Evolutionary conservation across 306 rosid species (phyloP), one percentile per base, ranked within the genome.

Genomic region (Vachellia collinsii): DNA sequence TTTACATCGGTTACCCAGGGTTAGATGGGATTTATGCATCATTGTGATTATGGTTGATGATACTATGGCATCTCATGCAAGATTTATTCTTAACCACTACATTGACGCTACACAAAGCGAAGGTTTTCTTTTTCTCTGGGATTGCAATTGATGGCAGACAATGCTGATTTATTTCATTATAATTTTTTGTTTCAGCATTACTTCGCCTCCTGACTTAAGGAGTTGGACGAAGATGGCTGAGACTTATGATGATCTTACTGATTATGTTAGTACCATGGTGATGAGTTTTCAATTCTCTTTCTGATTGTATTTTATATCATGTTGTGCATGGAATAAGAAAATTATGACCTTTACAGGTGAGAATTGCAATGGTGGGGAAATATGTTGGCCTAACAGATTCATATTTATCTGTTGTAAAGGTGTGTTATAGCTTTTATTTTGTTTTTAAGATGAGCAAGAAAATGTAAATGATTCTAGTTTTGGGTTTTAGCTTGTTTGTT

Each of bases 371-470:
- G 99, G 99, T 95, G 41, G 99, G 99, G 77, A 95, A 95, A 83
- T 95, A 95, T 83, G 97, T 95, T 80, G 98, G 97, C 86, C 91
- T 93, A 74, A 69, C 93, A 20, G 99, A 95, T 89, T 95, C 99
- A n/a, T 95, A 95, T 87, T 89, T 95, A 78, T 95, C 99, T 76
- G 99, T 95, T 80, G 88, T 95, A 61, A 95, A 95, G 99, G 99
- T 95, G 75, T 46, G 81, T 71, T 70, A 19, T 74, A 56, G 65
- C 81, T 78, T 83, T 84, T 53, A 29, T 42, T 77, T 44, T 39
- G 46, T 77, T 71, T 77, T 58, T 78, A 68, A 17, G 47, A 63
- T 77, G 68, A 74, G 22, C 53, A 41, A 61, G 56, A 62, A 50
- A 51, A 63, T 68, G 43, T 7, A 13, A 22, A n/a, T 25, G 67